A percentile compares a stretch with the other conserved stretches of the same genome.
Evolutionary conservation across 192 early-diverging fungal genomes (phyloP).

Genomic region (Spizellomyces punctatus): DNA sequence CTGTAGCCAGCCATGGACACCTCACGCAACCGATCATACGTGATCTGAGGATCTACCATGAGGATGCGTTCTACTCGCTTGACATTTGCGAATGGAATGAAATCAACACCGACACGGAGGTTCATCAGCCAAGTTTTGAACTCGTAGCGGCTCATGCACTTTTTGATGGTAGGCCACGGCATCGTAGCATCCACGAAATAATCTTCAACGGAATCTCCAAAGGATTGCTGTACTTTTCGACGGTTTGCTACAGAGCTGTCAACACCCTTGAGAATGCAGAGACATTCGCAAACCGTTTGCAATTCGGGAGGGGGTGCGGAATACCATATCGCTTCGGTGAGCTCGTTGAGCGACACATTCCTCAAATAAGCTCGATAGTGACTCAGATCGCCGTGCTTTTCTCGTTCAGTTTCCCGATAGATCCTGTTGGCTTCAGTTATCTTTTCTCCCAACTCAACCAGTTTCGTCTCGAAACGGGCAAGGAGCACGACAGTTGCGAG

Average conservation of each 20-base stretch:
- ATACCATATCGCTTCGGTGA: slow-evolving; percentile 57
- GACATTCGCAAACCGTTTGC: slow-evolving; percentile 56
- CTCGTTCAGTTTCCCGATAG: slow-evolving; percentile 20
- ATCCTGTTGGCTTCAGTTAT: neutral
- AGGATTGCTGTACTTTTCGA: neutral
- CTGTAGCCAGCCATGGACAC: slow-evolving; percentile 51
- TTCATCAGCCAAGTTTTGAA: slow-evolving; percentile 54
- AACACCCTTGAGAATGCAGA: slow-evolving; percentile 44
- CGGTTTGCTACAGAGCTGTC: neutral
- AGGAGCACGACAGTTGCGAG: slow-evolving; percentile 42
- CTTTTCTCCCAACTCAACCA: slow-evolving; percentile 5
- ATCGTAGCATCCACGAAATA: slow-evolving; percentile 9
- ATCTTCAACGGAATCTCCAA: neutral
- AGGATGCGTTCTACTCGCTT: slow-evolving; percentile 54
- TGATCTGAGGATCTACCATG: slow-evolving; percentile 49
- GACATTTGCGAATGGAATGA: slow-evolving; percentile 36
- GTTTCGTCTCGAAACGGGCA: slow-evolving; percentile 20
- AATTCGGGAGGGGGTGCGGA: slow-evolving; percentile 49
- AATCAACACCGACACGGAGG: slow-evolving; percentile 42
- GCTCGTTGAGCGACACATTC: slow-evolving; percentile 36
- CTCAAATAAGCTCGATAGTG: slow-evolving; percentile 51
- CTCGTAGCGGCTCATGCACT: slow-evolving; percentile 43
- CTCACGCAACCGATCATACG: slow-evolving; percentile 54
- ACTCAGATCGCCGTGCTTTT: slow-evolving; percentile 37
- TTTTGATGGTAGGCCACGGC: slow-evolving; percentile 50